These are phyloP conservation scores for Lanmaoa rubissima DNA, from an alignment of 768 basidiomycete species.

Conservation along the genomic window DNA sequence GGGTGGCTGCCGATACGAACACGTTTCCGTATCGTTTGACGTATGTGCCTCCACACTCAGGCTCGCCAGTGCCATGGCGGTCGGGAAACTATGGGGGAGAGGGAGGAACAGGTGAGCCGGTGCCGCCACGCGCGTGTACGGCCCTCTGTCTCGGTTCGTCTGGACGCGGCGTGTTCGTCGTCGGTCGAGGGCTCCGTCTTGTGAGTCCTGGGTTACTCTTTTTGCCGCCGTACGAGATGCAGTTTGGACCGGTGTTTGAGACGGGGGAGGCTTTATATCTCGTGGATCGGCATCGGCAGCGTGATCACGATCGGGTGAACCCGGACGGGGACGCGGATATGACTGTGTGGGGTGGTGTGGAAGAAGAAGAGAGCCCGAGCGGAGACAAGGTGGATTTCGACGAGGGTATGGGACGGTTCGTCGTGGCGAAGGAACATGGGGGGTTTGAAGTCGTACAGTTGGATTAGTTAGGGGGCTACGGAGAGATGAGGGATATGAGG, in stretches of 20 bases:
- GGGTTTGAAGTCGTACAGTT: constrained; percentile 30
- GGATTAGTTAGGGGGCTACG: neutral
- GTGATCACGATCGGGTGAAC: neutral
- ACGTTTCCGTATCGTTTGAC: constrained; percentile 23
- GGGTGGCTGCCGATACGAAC: neutral
- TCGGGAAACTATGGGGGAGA: neutral
- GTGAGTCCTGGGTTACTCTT: constrained; percentile 24
- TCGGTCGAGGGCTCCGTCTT: constrained; percentile 23
- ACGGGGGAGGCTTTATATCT: constrained; percentile 19
- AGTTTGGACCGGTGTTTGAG: constrained; percentile 29
- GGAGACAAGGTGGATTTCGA: constrained; percentile 30
- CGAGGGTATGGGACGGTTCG: constrained; percentile 32
- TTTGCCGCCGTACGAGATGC: constrained; percentile 31
- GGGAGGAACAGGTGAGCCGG: neutral
- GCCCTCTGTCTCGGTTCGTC: constrained; percentile 24
- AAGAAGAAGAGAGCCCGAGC: neutral
- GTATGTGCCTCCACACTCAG: constrained; percentile 8
- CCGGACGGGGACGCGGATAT: neutral
- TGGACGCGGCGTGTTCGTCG: constrained; percentile 29
- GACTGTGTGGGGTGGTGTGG: neutral
- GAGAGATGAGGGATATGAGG: neutral
- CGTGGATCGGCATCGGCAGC: constrained; percentile 3
- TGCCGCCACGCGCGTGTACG: constrained; percentile 8
- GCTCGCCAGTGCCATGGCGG: neutral
- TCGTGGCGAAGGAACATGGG: constrained; percentile 24